Percentiles rank a stretch among this genome's conserved stretches.
Evolutionary conservation across 331 rosid genomes (phyloP).

Genomic region (Erythrophleum ivorense): DNA sequence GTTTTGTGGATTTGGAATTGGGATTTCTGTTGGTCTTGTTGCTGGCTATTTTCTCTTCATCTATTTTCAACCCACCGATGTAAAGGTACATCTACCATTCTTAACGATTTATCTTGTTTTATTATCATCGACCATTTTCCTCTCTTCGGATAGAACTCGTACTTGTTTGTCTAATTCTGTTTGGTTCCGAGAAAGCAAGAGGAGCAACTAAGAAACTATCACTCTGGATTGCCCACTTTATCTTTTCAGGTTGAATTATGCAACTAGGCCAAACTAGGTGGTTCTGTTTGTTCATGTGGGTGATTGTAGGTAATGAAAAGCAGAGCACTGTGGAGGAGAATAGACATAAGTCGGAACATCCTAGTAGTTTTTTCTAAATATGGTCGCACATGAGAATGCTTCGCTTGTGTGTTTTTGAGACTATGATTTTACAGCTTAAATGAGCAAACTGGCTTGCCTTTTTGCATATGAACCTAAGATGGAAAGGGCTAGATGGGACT

Average conservation of each 20-base stretch:
- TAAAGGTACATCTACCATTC: slow-evolving; percentile 51
- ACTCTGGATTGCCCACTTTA: neutral
- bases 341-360: neutral
- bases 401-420: neutral
- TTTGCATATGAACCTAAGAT: neutral
- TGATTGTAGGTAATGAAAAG: neutral
- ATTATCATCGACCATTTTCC: neutral
- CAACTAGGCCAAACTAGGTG: neutral
- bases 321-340: neutral
- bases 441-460: neutral
- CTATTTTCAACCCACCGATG: slow-evolving; percentile 63
- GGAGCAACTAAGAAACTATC: neutral
- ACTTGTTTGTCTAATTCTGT: slow-evolving; percentile 2
- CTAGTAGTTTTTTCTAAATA: neutral
- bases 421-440: neutral
- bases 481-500: neutral
- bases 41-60: slow-evolving; percentile 85
- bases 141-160: neutral
- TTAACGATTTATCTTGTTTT: neutral
- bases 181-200: slow-evolving; percentile 30
- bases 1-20: slow-evolving; percentile 83
- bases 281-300: neutral
- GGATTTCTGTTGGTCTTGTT: slow-evolving; percentile 74
- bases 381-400: neutral
- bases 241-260: neutral